Evolutionary conservation across 176 grass and related monocot genomes (phyloP), one percentile per base, ranked within the genome.

Genomic region (Pontederia crassipes): DNA sequence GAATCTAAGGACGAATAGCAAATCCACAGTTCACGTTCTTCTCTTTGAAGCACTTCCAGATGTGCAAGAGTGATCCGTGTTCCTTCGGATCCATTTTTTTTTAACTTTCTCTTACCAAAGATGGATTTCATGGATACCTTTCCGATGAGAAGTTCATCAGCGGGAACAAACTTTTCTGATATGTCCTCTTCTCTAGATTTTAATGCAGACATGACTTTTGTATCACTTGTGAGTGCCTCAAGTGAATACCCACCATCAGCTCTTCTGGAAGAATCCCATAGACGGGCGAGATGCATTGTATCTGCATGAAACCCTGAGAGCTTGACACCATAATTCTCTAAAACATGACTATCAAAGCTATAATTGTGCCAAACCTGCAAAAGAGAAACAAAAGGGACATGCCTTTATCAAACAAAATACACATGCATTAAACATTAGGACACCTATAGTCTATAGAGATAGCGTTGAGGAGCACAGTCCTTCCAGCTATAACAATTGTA

Each of bases 291-390:
- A 83, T 97, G 93, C 87, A 97, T 97, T 52, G 93, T 97, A 85
- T 97, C 93, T 1, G 84, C 93, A 87, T 97, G 79, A 78, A 91
- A 97, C 61, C 93, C 93, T 82, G 74, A 55, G 64, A 91, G 81
- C 57, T 91, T 91, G 68, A 97, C 88, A 55, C 84, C 87, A 71
- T 82, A 76, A 71, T 97, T 97, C 71, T 85, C 81, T 78, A 97
- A 76, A 20, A 85, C 69, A 69, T 97, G 93, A 69, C 71, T 83
- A 85, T 91, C 91, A 18, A 95, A 97, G 87, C 93, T 97, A 80
- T 97, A 91, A 46, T 97, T 97, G 77, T 97, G 93, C 93, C 93
- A 97, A 73, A 97, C 93, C 93, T 97, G 78, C 29, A 85, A 57
- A 51, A 59, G 51, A 70, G 49, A 53, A 60, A 78, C 59, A 55